Base-by-base conservation (phyloP, 108 stramenopile genomes). In the Schizochytrium sp. region DNA sequence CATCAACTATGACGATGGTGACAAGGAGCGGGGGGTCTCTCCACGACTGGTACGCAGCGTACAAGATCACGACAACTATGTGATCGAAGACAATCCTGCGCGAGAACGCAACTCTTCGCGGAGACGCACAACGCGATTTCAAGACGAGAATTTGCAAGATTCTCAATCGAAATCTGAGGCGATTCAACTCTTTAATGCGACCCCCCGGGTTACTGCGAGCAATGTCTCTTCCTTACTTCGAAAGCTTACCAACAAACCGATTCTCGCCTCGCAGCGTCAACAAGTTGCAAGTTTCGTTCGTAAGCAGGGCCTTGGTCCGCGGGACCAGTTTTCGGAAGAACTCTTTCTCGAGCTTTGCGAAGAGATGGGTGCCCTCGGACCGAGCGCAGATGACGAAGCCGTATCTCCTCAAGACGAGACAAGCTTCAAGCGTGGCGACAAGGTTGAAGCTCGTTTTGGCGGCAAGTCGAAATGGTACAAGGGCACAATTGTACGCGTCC, bases 1-100 rank as follows among this genome's bases (percentile, higher is more conserved):
- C 72, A 87, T 94, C 0, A 5, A 69, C 45, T 94, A 93, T 76
- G 93, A 91, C 21, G 89, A 89, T 48, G 90, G 90, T 23, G 91
- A 90, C 5, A n/a, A 8, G 5, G 92, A 89, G 58, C 71, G 45
- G 12, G 19, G 72, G 18, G 72, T 88, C 16, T 0, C 16, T 60
- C 55, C 45, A n/a, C 48, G 34, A n/a, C 34, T 69, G 18, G 63
- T 18, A n/a, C 63, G 29, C 29, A 34, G 29, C 29, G 58, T 59
- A n/a, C 25, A n/a, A 48, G n/a, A 44, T 89, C 34, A 87, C 25
- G 83, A n/a, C 34, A 87, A 88, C 10, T 89, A 89, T 6, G 41
- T 89, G 28, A 88, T 88, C 12, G 45, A 28, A 25, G 58, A 89
- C 5, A 21, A 72, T 72, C 18, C 16, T 41, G 18, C 28, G 29